A percentile compares a stretch with the other conserved stretches of the same genome.
Evolutionary conservation across 306 rosid genomes (phyloP).

Genomic region (Trifolium dubium): DNA sequence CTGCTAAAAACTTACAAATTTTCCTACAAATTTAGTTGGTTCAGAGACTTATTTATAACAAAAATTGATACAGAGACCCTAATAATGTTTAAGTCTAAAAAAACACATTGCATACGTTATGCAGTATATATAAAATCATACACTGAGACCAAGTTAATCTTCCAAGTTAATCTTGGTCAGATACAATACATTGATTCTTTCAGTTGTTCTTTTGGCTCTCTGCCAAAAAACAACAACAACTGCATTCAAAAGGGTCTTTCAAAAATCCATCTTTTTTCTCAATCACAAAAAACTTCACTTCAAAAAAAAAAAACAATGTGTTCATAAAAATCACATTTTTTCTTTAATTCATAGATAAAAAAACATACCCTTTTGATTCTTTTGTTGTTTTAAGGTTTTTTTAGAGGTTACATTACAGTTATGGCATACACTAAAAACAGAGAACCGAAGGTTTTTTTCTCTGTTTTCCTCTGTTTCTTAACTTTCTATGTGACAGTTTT

Average conservation of each 20-base stretch:
- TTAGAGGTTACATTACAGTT: conserved; percentile 11
- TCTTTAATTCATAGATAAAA: neutral
- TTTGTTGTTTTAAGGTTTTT: neutral
- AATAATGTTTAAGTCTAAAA: no score
- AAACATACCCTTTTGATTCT: conserved; percentile 35
- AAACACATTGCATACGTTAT: neutral
- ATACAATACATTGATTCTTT: conserved; percentile 25
- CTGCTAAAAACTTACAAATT: no score
- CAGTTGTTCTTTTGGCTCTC: conserved; percentile 30
- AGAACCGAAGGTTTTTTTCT: conserved; percentile 60
- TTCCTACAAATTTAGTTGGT: no score
- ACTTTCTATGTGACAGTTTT: conserved; percentile 5
- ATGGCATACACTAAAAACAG: conserved; percentile 61
- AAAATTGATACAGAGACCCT: no score
- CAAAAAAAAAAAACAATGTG: conserved; percentile 58
- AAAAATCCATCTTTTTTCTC: conserved; percentile 23
- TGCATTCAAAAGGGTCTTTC: conserved; percentile 29
- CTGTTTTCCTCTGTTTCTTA: conserved; percentile 60
- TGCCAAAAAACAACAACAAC: conserved; percentile 39
- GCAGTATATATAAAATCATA: neutral
- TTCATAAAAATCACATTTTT: neutral
- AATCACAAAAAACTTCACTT: conserved; percentile 70
- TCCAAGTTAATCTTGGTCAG: neutral
- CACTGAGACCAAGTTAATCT: neutral
- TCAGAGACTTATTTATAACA: no score